Percentiles rank a stretch among this genome's conserved stretches.
These are phyloP conservation scores for Podaxis carcinomalis DNA, from an alignment of 768 basidiomycete species.

Conservation along the genomic window DNA sequence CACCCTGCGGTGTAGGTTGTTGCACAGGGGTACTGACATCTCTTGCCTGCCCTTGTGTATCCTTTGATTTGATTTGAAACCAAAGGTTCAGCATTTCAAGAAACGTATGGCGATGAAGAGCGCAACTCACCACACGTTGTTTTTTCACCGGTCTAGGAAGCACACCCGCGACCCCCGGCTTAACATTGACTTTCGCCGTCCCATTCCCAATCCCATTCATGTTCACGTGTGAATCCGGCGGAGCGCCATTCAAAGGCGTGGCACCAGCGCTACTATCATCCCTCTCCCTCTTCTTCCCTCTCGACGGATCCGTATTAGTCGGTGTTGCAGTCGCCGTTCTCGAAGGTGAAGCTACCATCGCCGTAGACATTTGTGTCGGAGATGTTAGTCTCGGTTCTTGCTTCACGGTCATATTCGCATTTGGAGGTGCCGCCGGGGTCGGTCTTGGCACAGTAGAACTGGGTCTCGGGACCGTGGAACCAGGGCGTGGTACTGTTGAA, in stretches of 20 bases:
- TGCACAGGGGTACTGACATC: constrained; percentile 54
- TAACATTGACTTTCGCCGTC: constrained; percentile 40
- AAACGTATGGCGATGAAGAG: neutral
- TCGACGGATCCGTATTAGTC: constrained; percentile 26
- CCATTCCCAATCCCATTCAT: constrained; percentile 32
- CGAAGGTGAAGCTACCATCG: constrained; percentile 11
- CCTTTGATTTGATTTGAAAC: constrained; percentile 30
- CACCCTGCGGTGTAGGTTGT: constrained; percentile 72
- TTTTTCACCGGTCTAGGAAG: constrained; percentile 74
- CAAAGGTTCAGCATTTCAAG: neutral
- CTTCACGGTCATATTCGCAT: neutral
- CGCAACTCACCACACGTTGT: constrained; percentile 59
- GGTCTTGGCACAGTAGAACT: constrained; percentile 25
- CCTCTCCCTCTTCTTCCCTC: constrained; percentile 41
- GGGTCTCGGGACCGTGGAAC: constrained; percentile 20
- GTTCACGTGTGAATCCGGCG: constrained; percentile 7
- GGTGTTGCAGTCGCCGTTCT: constrained; percentile 18
- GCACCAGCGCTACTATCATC: constrained; percentile 23
- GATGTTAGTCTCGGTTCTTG: constrained; percentile 13
- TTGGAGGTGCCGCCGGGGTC: constrained; percentile 19
- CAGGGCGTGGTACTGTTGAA: constrained; percentile 19
- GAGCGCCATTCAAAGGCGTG: constrained; percentile 16
- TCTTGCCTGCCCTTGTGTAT: constrained; percentile 59
- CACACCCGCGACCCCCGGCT: constrained; percentile 52
- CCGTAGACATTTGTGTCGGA: constrained; percentile 19